A percentile compares a stretch with the other conserved stretches of the same genome.
Conservation (phyloP, 2,329 filamentous ascomycete genomes). For the Colletotrichum phormii region DNA sequence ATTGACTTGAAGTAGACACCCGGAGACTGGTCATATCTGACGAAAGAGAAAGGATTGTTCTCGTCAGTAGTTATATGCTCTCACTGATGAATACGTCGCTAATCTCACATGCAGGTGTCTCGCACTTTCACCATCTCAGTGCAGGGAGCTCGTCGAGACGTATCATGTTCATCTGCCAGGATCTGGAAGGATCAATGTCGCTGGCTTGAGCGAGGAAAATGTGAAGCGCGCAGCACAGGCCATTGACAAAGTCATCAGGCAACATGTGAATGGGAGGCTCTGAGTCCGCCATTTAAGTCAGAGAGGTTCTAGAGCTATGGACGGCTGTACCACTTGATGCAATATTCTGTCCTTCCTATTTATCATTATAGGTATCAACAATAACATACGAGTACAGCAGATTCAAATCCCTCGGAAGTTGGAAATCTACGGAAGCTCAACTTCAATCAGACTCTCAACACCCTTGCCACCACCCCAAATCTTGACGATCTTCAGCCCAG, state of each 20-base stretch:
- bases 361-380: too few relatives aligned
- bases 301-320: too few relatives aligned
- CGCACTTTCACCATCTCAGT: conserved; percentile 8
- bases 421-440: too few relatives aligned
- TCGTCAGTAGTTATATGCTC: background rate
- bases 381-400: too few relatives aligned
- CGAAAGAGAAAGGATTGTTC: conserved; percentile 20
- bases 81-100: background rate
- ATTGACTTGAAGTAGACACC: conserved; percentile 14
- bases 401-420: too few relatives aligned
- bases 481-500: conserved; percentile 48
- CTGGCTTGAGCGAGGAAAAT: conserved; percentile 16
- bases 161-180: conserved; percentile 21
- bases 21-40: conserved; percentile 25
- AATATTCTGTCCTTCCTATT: too few relatives aligned
- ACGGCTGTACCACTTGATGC: too few relatives aligned
- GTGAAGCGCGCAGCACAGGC: conserved; percentile 12
- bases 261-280: background rate
- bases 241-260: conserved; percentile 10
- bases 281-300: background rate
- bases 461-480: too few relatives aligned
- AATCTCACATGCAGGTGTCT: background rate
- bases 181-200: conserved; percentile 20
- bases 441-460: too few relatives aligned
- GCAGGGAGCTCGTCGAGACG: background rate